Base-by-base conservation (phyloP, 768 basidiomycete species). In the Heimioporus sp. region DNA sequence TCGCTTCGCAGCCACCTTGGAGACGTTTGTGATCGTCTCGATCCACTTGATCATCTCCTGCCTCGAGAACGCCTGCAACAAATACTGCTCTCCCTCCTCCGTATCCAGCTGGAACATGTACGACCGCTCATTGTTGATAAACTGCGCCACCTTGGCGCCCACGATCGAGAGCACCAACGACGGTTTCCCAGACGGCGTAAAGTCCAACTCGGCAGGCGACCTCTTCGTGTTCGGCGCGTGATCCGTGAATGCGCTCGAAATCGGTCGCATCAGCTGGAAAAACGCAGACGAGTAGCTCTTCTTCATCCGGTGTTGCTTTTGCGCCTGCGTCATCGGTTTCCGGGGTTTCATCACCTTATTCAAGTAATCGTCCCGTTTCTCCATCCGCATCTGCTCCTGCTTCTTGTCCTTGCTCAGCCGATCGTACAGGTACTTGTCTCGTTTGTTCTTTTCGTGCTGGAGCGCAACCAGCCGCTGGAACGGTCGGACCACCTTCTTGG, bases 241-340 rank as follows among this genome's bases (percentile, higher is more conserved):
- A 41, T 85, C 80, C 17, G 83, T 83, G 62, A 92, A 92, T 2
- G 91, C 91, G 54, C 83, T 91, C 15, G 91, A 93, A 46, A 92
- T 84, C 2, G 90, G 91, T n/a, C 90, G 80, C 85, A 92, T 92
- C 72, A 92, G 77, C 60, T 83, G 86, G 71, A 92, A 79, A 68
- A 92, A 87, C 5, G 87, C 86, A 1, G 85, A 75, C 17, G 80
- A 91, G 76, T 91, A 87, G 73, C 88, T 91, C 71, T 90, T 89
- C 79, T 92, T 92, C 69, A 86, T 83, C n/a, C 88, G 79, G 55
- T 90, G 87, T 50, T 86, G 85, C 68, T 90, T 89, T 62, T 81
- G 81, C n/a, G 70, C 73, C 5, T 76, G 65, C 0, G 74, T 67
- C 52, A 77, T 73, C 50, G 80, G 81, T 42, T 82, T 78, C 35